These are phyloP conservation scores for Gnomoniopsis sp. DNA, from an alignment of 2,329 filamentous ascomycete genomes.

Conservation along the genomic window DNA sequence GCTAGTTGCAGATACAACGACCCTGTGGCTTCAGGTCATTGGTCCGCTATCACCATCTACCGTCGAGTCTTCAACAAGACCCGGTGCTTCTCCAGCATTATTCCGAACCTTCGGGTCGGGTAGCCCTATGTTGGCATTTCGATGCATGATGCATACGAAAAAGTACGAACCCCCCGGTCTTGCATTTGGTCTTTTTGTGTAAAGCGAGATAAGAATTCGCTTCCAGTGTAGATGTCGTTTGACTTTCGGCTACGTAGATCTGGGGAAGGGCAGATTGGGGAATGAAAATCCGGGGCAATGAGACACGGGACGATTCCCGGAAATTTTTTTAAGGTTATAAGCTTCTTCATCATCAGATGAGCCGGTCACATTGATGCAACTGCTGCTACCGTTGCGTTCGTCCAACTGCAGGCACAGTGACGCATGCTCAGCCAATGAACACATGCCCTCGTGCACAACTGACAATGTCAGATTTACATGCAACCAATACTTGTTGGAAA, in stretches of 20 bases:
- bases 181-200: not conserved
- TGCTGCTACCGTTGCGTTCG: not conserved
- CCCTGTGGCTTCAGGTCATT: not conserved
- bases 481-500: not conserved
- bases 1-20: not conserved
- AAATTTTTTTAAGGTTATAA: not conserved
- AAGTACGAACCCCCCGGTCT: not conserved
- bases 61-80: not conserved
- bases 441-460: not conserved
- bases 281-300: not conserved
- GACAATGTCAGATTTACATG: not conserved
- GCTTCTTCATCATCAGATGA: not conserved
- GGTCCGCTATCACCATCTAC: not conserved
- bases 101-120: not conserved
- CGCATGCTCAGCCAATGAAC: not conserved
- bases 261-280: no score
- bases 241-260: not conserved
- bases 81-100: not conserved
- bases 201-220: not conserved
- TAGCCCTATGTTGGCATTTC: conserved; percentile 1
- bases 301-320: not conserved
- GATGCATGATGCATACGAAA: not conserved
- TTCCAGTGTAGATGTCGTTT: not conserved
- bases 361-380: not conserved
- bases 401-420: not conserved